These are phyloP conservation scores for Berkeleyomyces basicola DNA, from an alignment of 2,329 filamentous ascomycete genomes.

Conservation along the genomic window DNA sequence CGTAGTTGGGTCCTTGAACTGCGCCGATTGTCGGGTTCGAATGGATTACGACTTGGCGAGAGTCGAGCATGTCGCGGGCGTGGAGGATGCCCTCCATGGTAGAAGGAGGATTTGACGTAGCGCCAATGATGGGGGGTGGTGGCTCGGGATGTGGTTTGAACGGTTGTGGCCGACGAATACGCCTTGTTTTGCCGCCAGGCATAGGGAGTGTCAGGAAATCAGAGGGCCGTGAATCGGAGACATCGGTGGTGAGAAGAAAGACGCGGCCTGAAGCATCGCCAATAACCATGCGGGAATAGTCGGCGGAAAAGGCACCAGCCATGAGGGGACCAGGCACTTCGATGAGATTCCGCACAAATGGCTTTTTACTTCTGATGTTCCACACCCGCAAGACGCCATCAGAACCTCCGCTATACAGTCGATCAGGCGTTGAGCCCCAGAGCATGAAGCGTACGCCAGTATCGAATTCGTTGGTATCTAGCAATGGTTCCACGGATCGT, in stretches of 20 bases:
- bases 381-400: constrained; percentile 47
- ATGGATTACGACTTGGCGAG: constrained; percentile 26
- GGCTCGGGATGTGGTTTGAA: constrained; percentile 36
- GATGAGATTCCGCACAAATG: constrained; percentile 35
- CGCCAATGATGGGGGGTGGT: constrained; percentile 21
- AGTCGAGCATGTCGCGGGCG: constrained; percentile 23
- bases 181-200: constrained; percentile 18
- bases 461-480: constrained; percentile 37
- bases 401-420: constrained; percentile 47
- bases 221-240: constrained; percentile 23
- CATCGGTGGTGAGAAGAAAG: constrained; percentile 35
- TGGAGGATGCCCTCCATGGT: constrained; percentile 16
- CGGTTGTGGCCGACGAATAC: constrained; percentile 29
- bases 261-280: constrained; percentile 46
- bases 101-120: not conserved
- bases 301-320: constrained; percentile 40
- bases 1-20: constrained; percentile 38
- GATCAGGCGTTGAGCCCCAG: constrained; percentile 39
- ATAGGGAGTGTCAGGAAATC: constrained; percentile 24
- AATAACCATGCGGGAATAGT: constrained; percentile 36
- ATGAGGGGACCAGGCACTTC: constrained; percentile 40
- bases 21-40: constrained; percentile 34
- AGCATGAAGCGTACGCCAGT: constrained; percentile 47
- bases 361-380: constrained; percentile 31
- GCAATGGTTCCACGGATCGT: constrained; percentile 24